phyloP scores from a whole-genome alignment of 768 basidiomycete species.

The Russula sp. region DNA sequence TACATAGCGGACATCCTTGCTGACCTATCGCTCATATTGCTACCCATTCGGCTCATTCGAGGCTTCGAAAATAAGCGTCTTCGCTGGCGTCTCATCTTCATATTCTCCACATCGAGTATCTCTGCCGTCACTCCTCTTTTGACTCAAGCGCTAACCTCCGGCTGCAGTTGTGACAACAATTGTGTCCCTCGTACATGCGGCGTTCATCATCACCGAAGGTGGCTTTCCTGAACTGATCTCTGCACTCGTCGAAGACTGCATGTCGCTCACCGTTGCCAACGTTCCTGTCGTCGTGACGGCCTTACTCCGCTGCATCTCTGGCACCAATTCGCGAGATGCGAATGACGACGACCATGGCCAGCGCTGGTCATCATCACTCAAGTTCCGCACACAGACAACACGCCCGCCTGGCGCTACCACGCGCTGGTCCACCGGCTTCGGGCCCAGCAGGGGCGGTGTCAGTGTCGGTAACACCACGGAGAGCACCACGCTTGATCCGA shows the following conservation, averaged over 20 bases:
- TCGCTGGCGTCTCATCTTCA: constrained; percentile 39
- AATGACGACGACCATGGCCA: constrained; percentile 19
- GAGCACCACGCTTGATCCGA: not conserved
- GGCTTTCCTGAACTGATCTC: constrained; percentile 30
- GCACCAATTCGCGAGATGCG: not conserved
- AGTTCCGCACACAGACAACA: constrained; percentile 16
- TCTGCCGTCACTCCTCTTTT: not conserved
- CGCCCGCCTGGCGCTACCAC: not conserved
- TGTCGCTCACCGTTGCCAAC: constrained; percentile 16
- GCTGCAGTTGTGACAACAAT: constrained; percentile 26
- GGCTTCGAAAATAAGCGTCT: constrained; percentile 37
- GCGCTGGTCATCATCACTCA: constrained; percentile 19
- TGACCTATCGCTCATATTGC: constrained; percentile 40
- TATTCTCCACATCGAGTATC: constrained; percentile 50
- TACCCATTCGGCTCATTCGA: constrained; percentile 43
- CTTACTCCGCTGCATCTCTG: constrained; percentile 7
- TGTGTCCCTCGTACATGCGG: constrained; percentile 30
- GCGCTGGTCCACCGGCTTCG: not conserved
- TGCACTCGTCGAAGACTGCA: constrained; percentile 30
- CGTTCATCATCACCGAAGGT: constrained; percentile 26
- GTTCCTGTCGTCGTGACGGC: constrained; percentile 22
- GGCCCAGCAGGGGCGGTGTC: not conserved
- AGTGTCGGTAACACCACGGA: not conserved
- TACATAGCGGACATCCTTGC: constrained; percentile 42
- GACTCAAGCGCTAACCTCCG: not conserved